Base-by-base conservation (phyloP, 306 rosid genomes). In the Trichosanthes truncata region DNA sequence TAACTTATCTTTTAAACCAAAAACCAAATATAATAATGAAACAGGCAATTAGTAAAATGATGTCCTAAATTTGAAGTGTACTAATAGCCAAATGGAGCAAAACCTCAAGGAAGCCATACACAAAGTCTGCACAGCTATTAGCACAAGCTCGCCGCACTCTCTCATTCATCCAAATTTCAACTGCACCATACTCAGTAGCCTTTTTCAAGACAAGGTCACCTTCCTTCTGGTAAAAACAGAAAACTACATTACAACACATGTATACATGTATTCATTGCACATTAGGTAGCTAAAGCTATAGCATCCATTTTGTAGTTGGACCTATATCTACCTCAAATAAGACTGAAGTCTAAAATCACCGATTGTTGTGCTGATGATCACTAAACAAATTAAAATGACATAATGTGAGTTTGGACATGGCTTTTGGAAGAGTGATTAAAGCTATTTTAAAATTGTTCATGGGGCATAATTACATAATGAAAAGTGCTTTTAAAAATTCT, bases 161-260 rank as follows among this genome's bases (percentile, higher is more conserved):
- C 86, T 95, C 98, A 6, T 95, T 95, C 98, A 95, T 95, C 98
- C 98, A 95, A 87, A 95, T 95, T 84, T 92, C 97, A 5, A 95
- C 98, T 10, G 98, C 98, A 14, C 97, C 97, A 81, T 91, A 92
- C 80, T 94, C 97, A 21, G 97, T 92, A 3, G 98, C 98, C 83
- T 91, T 92, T 83, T 94, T 94, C 92, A 94, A 80, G 77, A 92
- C 98, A 66, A 94, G 83, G 87, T 89, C 98, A 78, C 96, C 97
- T 84, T 91, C 95, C 87, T 94, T 94, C 89, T 85, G 69, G 17
- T 77, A 79, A 80, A 82, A 87, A 83, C 51, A 83, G 80, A 84
- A 85, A 79, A 20, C 9, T 17, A 60, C 1, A 45, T 71, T 43
- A 43, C 25, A 45, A 71, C 38, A 41, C 31, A 11, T 67, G 52